Evolutionary conservation across 805 yeast species (phyloP), one percentile per base, ranked within the genome.

Genomic region (Hagleromyces aurorensis): DNA sequence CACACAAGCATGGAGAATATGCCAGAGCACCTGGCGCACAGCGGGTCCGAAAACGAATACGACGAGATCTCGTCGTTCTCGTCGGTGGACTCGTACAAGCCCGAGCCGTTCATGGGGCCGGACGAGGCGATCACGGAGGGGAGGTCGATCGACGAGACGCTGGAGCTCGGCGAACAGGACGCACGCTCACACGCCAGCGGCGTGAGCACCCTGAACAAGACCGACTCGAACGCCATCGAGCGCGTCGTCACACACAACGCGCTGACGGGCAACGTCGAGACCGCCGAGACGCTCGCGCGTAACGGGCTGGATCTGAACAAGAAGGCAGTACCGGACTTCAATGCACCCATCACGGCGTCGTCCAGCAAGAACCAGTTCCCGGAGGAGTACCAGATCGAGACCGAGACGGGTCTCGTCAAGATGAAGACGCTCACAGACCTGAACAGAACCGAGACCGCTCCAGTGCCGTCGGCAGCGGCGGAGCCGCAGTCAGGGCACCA

Each of bases 351-450:
- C 9, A 31, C 43, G 3, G 25, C 36, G 7, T 22, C 29, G 1
- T 15, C 32, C 3, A 32, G 29, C 15, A 29, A 32, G 8, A 30
- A 47, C 12, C 33, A 70, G 6, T 76, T 77, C 56, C 83, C 83
- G 3, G 83, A 77, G 58, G 84, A 77, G 44, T 77, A 73, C 46
- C 67, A 71, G 11, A 37, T 76, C 42, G 84, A 77, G 55, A 76
- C 84, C 1, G 65, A 62, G 21, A 75, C 83, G 1, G 84, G 84
- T 26, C 57, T 77, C 30, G 83, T 77, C 10, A 75, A 71, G 13
- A 71, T 70, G 10, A 57, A 63, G 32, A 74, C 82, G 0, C 57
- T 75, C 32, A 70, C 63, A 27, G 61, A 65, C 3, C 36, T 75
- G 13, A 78, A 78, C 21, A 65, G 79, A 53, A 41, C 46, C 13